Evolutionary conservation across 1,139 yeast genomes (phyloP).

Genomic region (Sugiyamaella xylanicola): DNA sequence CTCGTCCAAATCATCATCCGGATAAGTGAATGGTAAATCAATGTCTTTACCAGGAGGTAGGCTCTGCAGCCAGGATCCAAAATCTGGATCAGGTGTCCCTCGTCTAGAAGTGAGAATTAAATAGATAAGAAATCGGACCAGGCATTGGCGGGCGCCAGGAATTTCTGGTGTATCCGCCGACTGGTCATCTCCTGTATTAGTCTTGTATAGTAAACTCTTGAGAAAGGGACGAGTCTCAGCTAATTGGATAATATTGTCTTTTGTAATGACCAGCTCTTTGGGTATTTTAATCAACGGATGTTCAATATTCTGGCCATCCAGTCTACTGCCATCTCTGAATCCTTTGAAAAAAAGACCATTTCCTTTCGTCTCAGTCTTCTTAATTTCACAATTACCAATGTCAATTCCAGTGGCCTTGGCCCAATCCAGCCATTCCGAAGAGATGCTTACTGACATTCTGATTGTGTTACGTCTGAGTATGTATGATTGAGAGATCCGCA

Average conservation of each 20-base stretch:
- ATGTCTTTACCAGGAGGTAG: conserved; percentile 38
- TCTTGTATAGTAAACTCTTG: conserved; percentile 26
- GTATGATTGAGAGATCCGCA: too few relatives aligned
- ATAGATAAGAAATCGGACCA: conserved; percentile 30
- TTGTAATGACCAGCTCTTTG: conserved; percentile 27
- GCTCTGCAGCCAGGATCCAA: conserved; percentile 32
- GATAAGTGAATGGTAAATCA: conserved; percentile 40
- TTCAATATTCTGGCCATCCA: not conserved
- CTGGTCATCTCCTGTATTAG: conserved; percentile 23
- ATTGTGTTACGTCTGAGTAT: too few relatives aligned
- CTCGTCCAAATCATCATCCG: conserved; percentile 33
- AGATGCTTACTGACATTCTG: conserved; percentile 1
- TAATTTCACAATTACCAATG: conserved; percentile 13
- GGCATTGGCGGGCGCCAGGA: conserved; percentile 28
- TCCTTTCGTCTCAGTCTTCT: conserved; percentile 5
- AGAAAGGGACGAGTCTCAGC: conserved; percentile 28
- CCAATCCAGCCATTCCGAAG: conserved; percentile 21
- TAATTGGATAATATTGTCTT: conserved; percentile 26
- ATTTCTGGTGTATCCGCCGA: conserved; percentile 17
- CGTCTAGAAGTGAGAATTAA: conserved; percentile 29
- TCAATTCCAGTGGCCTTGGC: conserved; percentile 19
- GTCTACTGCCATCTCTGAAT: not conserved
- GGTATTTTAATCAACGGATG: conserved; percentile 28
- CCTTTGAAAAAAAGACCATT: conserved; percentile 10
- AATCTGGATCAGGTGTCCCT: conserved; percentile 31